Base-by-base conservation (phyloP, 2,329 filamentous ascomycete genomes). In the Keithomyces neogunnii region DNA sequence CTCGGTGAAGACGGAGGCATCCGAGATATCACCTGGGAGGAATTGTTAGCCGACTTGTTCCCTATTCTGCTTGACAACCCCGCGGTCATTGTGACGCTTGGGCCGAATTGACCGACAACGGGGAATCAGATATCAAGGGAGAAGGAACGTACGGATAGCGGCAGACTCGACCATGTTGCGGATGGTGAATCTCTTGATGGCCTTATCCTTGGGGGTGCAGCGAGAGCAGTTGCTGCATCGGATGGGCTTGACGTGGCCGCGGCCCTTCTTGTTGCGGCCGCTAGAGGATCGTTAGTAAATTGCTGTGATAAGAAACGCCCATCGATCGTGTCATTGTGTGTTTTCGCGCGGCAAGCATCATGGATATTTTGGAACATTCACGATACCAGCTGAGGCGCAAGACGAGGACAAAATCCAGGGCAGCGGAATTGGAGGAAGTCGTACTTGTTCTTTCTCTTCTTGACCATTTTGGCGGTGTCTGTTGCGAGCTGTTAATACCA, bases 131-230 rank as follows among this genome's bases (percentile, higher is more conserved):
- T 5, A 13, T 8, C 46, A 13, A 19, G 2, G 29, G 29, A 35
- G 26, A 46, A 19, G 4, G 13, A 40, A 89, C 91, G 70, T 91
- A 97, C 95, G 93, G 75, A 99, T 97, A 71, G 93, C 93, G 71
- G 95, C 93, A 70, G 91, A 96, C 81, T 99, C 93, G 65, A 99
- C 93, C 93, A 99, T 99, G 88, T 99, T 97, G 76, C 93, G 88
- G 84, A 99, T 83, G 80, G 93, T 99, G 84, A 99, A 99, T 80
- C 93, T 85, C 90, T 99, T 99, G 85, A 99, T 97, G 66, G 95
- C 93, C 89, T 99, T 99, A 73, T 99, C 93, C 87, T 99, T 99
- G 75, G 91, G 91, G 56, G 88, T 95, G 82, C 86, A 90, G 78
- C 86, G 82, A 72, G 79, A 81, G 80, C 80, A 83, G 79, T 83